phyloP scores from a whole-genome alignment of 1,284 basidiomycete genomes.

The Leccinum cinnamomeum region DNA sequence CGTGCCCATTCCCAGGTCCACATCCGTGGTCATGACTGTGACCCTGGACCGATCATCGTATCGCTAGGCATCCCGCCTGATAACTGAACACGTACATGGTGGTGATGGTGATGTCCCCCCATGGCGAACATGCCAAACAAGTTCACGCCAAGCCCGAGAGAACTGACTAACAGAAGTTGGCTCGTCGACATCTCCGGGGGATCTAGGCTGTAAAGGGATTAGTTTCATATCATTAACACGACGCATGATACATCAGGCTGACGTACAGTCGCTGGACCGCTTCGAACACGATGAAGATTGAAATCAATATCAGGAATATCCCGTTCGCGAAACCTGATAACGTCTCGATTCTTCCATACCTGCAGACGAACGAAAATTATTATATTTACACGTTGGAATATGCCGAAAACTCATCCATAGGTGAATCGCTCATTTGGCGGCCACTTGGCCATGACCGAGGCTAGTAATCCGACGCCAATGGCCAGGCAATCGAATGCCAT shows the following conservation, averaged over 20 bases:
- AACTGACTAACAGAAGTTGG: constrained; percentile 88
- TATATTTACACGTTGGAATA: not conserved
- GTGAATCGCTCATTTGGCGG: constrained; percentile 93
- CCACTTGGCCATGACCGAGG: constrained; percentile 98
- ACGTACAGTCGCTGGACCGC: constrained; percentile 91
- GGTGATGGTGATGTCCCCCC: constrained; percentile 92
- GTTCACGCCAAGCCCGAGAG: constrained; percentile 90
- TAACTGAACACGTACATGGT: constrained; percentile 58
- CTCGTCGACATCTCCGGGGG: constrained; percentile 98
- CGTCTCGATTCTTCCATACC: constrained; percentile 98
- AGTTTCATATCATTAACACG: constrained; percentile 6
- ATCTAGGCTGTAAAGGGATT: constrained; percentile 60
- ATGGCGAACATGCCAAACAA: constrained; percentile 99
- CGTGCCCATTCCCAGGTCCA: constrained; percentile 49
- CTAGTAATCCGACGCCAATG: constrained; percentile 93
- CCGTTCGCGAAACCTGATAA: constrained; percentile 98
- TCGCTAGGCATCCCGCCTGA: not conserved
- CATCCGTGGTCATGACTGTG: constrained; percentile 55
- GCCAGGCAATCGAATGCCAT: constrained; percentile 99
- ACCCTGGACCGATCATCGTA: constrained; percentile 32
- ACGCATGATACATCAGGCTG: constrained; percentile 29
- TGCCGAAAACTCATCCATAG: constrained; percentile 67
- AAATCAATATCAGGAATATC: constrained; percentile 94
- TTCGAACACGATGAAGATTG: constrained; percentile 98
- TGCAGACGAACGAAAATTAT: constrained; percentile 32